Evolutionary conservation across 345 rosid genomes (phyloP), one percentile per base, ranked within the genome.

Genomic region (Hibiscus tridactylites): DNA sequence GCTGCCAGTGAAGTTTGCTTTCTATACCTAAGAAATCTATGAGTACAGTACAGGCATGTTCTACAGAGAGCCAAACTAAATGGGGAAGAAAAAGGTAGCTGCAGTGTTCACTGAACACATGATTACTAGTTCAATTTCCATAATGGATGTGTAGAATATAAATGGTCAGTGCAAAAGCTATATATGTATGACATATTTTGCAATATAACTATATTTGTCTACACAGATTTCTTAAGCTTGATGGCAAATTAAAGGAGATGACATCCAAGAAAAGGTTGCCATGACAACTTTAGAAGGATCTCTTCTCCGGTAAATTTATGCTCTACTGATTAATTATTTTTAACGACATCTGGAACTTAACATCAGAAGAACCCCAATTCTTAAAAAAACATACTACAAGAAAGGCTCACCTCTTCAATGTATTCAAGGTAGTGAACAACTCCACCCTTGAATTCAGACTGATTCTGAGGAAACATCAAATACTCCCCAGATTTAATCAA

Each of bases 371-470:
- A 46, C 50, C 59, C n/a, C 57, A 44, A 29, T 68, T 24, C 8
- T 7, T 8, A n/a, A 59, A 65, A 37, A 37, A 39, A 39, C 15
- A 47, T 21, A 24, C 15, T 13, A 58, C 7, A 44, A 33, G 21
- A 72, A 46, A 73, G 3, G 37, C 83, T 73, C 73, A 91, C 98
- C 93, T 91, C 97, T 87, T 91, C 93, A 71, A 94, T 91, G 83
- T 86, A 91, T 65, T 94, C 96, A 73, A 94, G 91, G 81, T 91
- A 94, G 78, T 91, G 96, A 78, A 78, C 84, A 78, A 88, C 87
- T 69, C 97, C 96, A 46, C 88, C 96, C 62, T 74, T 88, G 76
- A 82, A 82, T 50, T 84, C 88, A 75, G 96, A 80, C 68, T 90
- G 93, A 75, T 91, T 91, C 74, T 78, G 83, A 21, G 91, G 96